phyloP scores from a whole-genome alignment of 345 rosid genomes.

The Clausena lansium region DNA sequence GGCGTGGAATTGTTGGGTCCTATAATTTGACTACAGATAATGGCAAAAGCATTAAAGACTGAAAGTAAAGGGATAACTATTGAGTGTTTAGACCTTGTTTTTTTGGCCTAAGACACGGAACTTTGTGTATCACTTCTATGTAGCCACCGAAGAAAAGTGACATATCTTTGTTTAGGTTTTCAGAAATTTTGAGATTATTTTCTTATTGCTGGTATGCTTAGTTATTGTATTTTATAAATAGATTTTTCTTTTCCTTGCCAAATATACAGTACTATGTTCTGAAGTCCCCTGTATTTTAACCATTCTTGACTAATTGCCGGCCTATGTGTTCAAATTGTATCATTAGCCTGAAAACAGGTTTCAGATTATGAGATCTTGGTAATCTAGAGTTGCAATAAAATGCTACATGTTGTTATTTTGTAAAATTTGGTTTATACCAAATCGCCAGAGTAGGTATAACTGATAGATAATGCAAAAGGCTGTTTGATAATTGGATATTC shows the following conservation, averaged over 20 bases:
- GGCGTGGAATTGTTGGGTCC: background rate
- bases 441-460: background rate
- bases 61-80: background rate
- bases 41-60: background rate
- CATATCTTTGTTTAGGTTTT: too few species aligned
- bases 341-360: background rate
- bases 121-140: background rate
- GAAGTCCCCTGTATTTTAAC: background rate
- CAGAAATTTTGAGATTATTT: too few species aligned
- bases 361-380: background rate
- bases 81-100: background rate
- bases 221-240: slow-evolving; percentile 11
- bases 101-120: background rate
- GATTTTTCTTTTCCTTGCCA: background rate
- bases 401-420: background rate
- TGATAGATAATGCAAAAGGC: background rate
- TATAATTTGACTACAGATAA: background rate
- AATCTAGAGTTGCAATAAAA: background rate
- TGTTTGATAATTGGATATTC: background rate
- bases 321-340: background rate
- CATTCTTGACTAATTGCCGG: background rate
- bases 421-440: background rate
- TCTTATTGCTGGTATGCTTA: background rate
- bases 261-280: background rate
- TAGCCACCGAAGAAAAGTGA: background rate